Conservation (phyloP, 768 basidiomycete genomes). For the Mrakia blollopis region DNA sequence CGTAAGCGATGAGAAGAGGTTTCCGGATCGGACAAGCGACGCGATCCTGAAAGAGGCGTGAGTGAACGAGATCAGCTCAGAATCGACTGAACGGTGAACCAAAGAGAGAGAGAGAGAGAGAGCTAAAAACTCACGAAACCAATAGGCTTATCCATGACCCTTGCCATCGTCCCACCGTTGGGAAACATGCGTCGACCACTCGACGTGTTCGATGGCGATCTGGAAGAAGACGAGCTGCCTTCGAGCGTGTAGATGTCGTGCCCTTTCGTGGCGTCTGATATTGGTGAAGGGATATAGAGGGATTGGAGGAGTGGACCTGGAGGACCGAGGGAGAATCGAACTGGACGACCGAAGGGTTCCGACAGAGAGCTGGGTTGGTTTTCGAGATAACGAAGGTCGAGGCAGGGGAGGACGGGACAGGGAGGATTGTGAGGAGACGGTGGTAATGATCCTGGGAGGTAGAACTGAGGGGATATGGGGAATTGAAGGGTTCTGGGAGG, state of each 20-base stretch:
- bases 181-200: conserved; percentile 4
- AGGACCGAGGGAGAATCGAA: conserved; percentile 21
- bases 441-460: background rate
- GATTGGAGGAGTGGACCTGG: background rate
- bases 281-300: background rate
- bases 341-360: conserved; percentile 1
- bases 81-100: no score
- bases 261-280: background rate
- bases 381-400: background rate
- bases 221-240: no score
- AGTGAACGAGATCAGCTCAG: no score
- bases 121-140: background rate
- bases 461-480: conserved; percentile 19
- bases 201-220: background rate
- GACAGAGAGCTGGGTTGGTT: conserved; percentile 2
- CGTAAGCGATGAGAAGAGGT: conserved; percentile 20
- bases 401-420: background rate
- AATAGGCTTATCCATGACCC: background rate
- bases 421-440: conserved; percentile 13
- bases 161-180: conserved; percentile 17
- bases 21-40: conserved; percentile 21
- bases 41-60: conserved; percentile 5
- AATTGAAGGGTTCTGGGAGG: conserved; percentile 13
- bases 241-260: background rate
- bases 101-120: background rate